These are phyloP conservation scores for Xanthoparmelia taractica DNA, from an alignment of 495 filamentous ascomycete species.

Conservation along the genomic window DNA sequence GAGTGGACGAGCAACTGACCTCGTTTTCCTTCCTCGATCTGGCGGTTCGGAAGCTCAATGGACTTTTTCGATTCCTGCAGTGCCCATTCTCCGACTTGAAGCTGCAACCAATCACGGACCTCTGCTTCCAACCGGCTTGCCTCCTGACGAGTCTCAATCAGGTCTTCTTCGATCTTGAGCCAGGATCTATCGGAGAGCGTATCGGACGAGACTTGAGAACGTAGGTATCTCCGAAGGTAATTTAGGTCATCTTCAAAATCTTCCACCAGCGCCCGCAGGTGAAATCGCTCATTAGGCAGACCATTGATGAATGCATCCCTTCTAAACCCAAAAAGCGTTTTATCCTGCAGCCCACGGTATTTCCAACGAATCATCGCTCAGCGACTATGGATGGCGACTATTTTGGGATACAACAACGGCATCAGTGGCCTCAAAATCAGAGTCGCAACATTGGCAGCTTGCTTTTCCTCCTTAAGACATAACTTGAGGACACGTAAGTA, in stretches of 20 bases:
- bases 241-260: background rate
- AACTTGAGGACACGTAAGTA: background rate
- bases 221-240: background rate
- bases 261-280: background rate
- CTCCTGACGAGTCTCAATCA: background rate
- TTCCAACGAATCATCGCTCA: background rate
- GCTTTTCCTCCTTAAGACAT: background rate
- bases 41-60: constrained; percentile 2
- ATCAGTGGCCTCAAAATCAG: background rate
- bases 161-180: background rate
- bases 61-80: constrained; percentile 6
- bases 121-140: constrained; percentile 7
- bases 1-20: no score
- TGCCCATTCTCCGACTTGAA: background rate
- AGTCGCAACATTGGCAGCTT: no score
- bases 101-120: background rate
- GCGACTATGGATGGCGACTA: background rate
- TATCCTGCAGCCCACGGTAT: background rate
- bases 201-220: background rate
- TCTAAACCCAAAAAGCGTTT: background rate
- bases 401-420: background rate
- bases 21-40: constrained; percentile 13
- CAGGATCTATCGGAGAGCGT: background rate
- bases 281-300: background rate
- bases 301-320: background rate